Base-by-base conservation (phyloP, 148 eudicot species). In the Tetragonia tetragonoides region DNA sequence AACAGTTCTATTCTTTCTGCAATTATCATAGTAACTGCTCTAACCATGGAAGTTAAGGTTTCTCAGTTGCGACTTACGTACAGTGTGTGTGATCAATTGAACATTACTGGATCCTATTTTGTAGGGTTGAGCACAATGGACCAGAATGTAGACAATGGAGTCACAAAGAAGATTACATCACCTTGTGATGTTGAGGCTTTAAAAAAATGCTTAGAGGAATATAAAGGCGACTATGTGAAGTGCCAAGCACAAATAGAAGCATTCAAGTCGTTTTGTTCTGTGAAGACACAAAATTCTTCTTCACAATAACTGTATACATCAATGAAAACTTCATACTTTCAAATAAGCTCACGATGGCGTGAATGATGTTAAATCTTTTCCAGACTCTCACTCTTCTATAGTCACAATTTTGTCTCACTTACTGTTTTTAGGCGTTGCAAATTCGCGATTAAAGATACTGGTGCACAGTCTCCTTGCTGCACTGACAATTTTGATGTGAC, bases 241-340 rank as follows among this genome's bases (percentile, higher is more conserved):
- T 94, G 97, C 80, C 97, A 85, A 83, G 76, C 97, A 14, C 95
- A 92, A 0, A 87, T 94, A 15, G 90, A 92, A 88, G 98, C 98
- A 67, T 94, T 94, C 79, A 92, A 88, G 73, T 84, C 88, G 28
- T 85, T 95, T 51, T 94, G 97, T 83, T 86, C 97, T 46, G 7
- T 90, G 42, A 87, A 84, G 78, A 88, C 83, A 63, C 86, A 81
- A 5, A 53, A 66, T 74, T 83, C 85, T 15, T 76, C 79, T 61
- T 28, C 78, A 17, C 34, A 28, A 62, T 16, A 42, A 0, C 3
- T 12, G 54, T 56, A 0, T 28, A 42, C 18, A 41, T 11, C 5
- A 17, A 1, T 4, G 37, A 5, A 69, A 68, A 5, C 6, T 68
- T 51, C 41, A 49, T 76, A 40, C 47, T 49, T 65, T 76, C 49